Evolutionary conservation across 371 early-diverging fungal species (phyloP).

Genomic region (Actinomortierella ambigua): DNA sequence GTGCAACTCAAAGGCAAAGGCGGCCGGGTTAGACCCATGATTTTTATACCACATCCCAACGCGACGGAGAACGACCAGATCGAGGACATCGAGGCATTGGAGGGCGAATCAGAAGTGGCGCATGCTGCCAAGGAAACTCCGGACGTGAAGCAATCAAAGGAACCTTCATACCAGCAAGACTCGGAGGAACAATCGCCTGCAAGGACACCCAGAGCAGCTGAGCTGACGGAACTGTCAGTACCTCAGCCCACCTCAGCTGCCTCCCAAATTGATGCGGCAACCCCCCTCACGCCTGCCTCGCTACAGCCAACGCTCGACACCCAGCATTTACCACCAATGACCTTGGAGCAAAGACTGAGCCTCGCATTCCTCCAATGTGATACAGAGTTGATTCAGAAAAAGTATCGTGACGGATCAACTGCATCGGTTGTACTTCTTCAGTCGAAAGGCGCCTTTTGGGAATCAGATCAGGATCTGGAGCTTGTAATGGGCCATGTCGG

Average conservation of each 20-base stretch:
- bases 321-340: too few species aligned
- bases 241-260: conserved; percentile 15
- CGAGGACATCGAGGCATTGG: conserved; percentile 16
- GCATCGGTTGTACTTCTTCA: conserved; percentile 65
- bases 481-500: conserved; percentile 68
- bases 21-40: conserved; percentile 35
- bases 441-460: conserved; percentile 68
- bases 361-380: conserved; percentile 62
- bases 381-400: conserved; percentile 44
- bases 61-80: conserved; percentile 35
- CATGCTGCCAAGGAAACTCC: background rate
- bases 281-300: background rate
- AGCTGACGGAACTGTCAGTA: background rate
- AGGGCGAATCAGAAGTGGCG: background rate
- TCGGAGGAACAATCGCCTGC: background rate
- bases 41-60: conserved; percentile 43
- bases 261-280: background rate
- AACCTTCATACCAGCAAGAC: background rate
- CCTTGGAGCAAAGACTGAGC: conserved; percentile 62
- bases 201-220: background rate
- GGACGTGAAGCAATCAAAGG: background rate
- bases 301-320: too few species aligned
- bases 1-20: conserved; percentile 34
- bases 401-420: conserved; percentile 60
- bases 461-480: conserved; percentile 55